phyloP scores from a whole-genome alignment of 2,329 filamentous ascomycete genomes.

The Periconia macrospinosa region DNA sequence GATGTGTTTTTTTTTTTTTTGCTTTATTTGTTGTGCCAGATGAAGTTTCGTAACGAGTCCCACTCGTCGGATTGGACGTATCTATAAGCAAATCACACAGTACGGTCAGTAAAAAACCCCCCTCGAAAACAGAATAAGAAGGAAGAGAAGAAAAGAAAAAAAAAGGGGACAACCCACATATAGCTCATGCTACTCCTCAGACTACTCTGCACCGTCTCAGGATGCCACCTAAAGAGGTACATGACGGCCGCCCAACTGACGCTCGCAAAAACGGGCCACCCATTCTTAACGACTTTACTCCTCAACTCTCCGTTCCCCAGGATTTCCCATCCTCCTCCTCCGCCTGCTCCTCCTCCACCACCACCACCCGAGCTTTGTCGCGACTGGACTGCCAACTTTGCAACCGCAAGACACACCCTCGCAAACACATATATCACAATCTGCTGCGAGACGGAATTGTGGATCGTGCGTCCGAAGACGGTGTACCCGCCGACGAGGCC shows the following conservation, averaged over 20 bases:
- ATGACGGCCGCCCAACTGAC: slow-evolving; percentile 92
- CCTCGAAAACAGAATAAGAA: not conserved
- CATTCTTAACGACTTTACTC: slow-evolving; percentile 57
- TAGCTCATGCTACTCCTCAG: slow-evolving; percentile 96
- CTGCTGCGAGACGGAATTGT: slow-evolving; percentile 87
- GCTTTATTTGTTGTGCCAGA: slow-evolving; percentile 77
- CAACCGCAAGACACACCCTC: slow-evolving; percentile 80
- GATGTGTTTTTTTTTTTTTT: too few relatives aligned
- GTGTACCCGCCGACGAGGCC: slow-evolving; percentile 89
- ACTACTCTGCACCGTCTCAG: slow-evolving; percentile 87
- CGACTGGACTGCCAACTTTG: slow-evolving; percentile 76
- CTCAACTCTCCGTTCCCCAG: slow-evolving; percentile 36
- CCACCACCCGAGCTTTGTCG: slow-evolving; percentile 33
- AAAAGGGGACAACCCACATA: slow-evolving; percentile 65
- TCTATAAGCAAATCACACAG: slow-evolving; percentile 46
- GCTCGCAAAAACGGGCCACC: slow-evolving; percentile 91
- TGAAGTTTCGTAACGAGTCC: slow-evolving; percentile 80
- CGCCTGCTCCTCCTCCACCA: slow-evolving; percentile 7
- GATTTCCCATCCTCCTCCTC: slow-evolving; percentile 41
- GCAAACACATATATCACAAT: slow-evolving; percentile 99
- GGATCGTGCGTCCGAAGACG: slow-evolving; percentile 81
- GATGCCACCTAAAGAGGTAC: slow-evolving; percentile 91
- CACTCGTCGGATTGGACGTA: slow-evolving; percentile 83
- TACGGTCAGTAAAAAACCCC: slow-evolving; percentile 2
- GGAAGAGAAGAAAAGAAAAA: not conserved